Percentiles rank a stretch among this genome's conserved stretches.
Conservation (phyloP, 768 basidiomycete species). For the Pulveroboletus sp. region DNA sequence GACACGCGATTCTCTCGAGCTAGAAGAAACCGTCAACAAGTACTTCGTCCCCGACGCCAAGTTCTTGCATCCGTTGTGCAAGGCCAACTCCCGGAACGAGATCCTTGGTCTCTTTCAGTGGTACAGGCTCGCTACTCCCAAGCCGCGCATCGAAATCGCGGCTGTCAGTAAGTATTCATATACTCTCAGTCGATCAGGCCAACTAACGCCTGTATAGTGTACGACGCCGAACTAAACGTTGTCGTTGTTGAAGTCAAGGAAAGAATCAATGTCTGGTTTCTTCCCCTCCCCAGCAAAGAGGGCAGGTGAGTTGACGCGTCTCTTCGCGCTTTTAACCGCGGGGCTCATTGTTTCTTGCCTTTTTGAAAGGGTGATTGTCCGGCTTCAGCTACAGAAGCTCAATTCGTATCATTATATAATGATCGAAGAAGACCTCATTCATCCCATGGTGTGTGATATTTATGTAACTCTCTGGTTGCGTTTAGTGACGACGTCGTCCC, state of each 20-base stretch:
- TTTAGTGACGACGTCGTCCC: neutral
- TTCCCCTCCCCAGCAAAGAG: constrained; percentile 45
- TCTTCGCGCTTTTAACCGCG: neutral
- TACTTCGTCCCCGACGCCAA: constrained; percentile 54
- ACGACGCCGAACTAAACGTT: constrained; percentile 39
- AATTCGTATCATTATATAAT: constrained; percentile 42
- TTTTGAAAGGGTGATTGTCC: constrained; percentile 43
- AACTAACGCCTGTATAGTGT: constrained; percentile 35
- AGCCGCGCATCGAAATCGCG: constrained; percentile 38
- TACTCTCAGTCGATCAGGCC: neutral
- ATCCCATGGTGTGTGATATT: constrained; percentile 40
- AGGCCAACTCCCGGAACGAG: constrained; percentile 48
- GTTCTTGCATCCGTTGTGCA: constrained; percentile 59
- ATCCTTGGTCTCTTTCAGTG: constrained; percentile 59
- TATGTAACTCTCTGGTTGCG: neutral
- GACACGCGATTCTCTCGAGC: constrained; percentile 45
- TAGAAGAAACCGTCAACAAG: constrained; percentile 43
- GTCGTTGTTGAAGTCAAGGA: constrained; percentile 53
- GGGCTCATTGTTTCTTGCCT: neutral
- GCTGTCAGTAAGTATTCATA: constrained; percentile 39
- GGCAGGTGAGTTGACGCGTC: constrained; percentile 38
- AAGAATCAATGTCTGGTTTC: constrained; percentile 36
- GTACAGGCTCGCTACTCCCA: constrained; percentile 61
- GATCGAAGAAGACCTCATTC: constrained; percentile 57
- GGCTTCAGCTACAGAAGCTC: constrained; percentile 47